These are phyloP conservation scores for Dactylellina drechsleri DNA, from an alignment of 2,329 filamentous ascomycete species.

Conservation along the genomic window DNA sequence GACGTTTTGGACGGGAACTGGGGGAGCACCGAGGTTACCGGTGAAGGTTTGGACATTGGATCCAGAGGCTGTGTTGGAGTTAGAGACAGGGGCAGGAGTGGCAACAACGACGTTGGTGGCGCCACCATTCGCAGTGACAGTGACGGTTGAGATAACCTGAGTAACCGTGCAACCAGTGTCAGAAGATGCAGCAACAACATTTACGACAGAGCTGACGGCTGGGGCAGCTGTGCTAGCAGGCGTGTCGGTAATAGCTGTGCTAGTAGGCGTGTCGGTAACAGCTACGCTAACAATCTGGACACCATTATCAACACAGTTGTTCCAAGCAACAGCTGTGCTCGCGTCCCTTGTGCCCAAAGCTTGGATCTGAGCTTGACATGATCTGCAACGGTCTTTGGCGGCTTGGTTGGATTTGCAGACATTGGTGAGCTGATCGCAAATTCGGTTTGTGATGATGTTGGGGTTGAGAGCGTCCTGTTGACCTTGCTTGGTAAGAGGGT, in stretches of 20 bases:
- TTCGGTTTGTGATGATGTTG: conserved; percentile 77
- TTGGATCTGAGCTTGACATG: conserved; percentile 67
- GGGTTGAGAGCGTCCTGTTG: conserved; percentile 77
- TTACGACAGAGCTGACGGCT: conserved; percentile 54
- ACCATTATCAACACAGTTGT: conserved; percentile 45
- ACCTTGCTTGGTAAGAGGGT: conserved; percentile 66
- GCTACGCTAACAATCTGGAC: conserved; percentile 55
- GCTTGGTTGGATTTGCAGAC: conserved; percentile 72
- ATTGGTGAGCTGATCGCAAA: conserved; percentile 75
- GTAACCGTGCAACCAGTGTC: conserved; percentile 36
- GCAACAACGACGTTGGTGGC: background rate
- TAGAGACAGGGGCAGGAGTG: conserved; percentile 20
- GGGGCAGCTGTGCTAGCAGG: conserved; percentile 46
- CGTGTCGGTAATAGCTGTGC: conserved; percentile 43
- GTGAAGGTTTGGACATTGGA: conserved; percentile 63
- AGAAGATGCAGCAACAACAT: conserved; percentile 32
- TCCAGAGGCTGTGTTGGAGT: conserved; percentile 26
- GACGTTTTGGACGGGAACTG: conserved; percentile 67
- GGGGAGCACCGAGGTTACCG: conserved; percentile 67
- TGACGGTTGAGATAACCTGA: conserved; percentile 53
- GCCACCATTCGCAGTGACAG: conserved; percentile 2
- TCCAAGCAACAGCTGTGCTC: conserved; percentile 62
- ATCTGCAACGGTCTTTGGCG: conserved; percentile 67
- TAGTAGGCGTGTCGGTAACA: conserved; percentile 45
- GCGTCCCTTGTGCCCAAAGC: conserved; percentile 63